Evolutionary conservation across 257 asterid genomes (phyloP), one percentile per base, ranked within the genome.

Genomic region (Apocynum venetum): DNA sequence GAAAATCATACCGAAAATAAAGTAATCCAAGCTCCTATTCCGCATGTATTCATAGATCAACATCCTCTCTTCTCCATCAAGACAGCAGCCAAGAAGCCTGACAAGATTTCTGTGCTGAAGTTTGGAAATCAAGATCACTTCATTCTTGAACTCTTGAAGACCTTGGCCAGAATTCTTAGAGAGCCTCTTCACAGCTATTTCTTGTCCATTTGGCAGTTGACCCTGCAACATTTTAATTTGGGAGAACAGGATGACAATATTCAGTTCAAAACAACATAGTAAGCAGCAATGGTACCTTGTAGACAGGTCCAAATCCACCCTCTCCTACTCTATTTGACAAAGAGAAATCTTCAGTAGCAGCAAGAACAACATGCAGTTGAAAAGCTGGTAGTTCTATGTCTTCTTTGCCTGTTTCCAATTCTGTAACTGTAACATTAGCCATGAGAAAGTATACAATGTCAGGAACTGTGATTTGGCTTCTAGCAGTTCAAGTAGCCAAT

Each of bases 231-330:
- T 43, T 63, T 76, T 67, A 47, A 49, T 51, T 20, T 11, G 52
- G 11, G 38, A 35, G 40, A 19, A 19, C 64, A 57, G 38, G 1
- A 47, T 36, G 14, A 10, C 15, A 61, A 17, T 67, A 36, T 48
- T 36, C 49, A 17, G 2, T 56, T 57, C 6, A 0, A 4, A 20
- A 25, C 25, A 59, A 9, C 46, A 7, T 25, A 4, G 1, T 36
- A 2, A 11, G 55, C 25, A 19, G 65, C 36, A 46, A 56, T 9
- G 17, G 35, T 85, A 89, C 92, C 89, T 38, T 78, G 82, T 86
- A 86, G 56, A 88, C 88, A 41, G 85, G 81, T 44, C 89, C 91
- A 71, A 85, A 88, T 6, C 91, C 91, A 41, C 91, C 61, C 61
- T 55, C 61, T 19, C 61, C 61, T 4, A 55, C 4, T 55, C n/a